phyloP scores from a whole-genome alignment of 371 early-diverging fungal species.

The Apophysomyces trapeziformis region DNA sequence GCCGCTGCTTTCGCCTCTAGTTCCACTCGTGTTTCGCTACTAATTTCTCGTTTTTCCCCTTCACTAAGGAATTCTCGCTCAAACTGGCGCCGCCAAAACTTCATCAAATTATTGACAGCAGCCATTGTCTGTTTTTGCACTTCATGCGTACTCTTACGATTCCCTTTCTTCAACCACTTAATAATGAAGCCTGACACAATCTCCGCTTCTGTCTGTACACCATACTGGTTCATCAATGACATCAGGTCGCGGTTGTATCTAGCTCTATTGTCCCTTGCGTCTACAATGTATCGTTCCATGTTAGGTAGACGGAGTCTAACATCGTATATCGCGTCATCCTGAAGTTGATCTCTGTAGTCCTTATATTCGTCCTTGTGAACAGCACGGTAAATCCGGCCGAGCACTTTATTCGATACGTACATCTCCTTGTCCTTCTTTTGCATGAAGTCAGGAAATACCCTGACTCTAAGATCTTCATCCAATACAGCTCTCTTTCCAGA shows the following conservation, averaged over 20 bases:
- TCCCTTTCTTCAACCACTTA: slow-evolving; percentile 40
- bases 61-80: slow-evolving; percentile 49
- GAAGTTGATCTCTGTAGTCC: slow-evolving; percentile 31
- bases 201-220: slow-evolving; percentile 59
- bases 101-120: slow-evolving; percentile 42
- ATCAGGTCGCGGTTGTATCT: slow-evolving; percentile 59
- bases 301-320: slow-evolving; percentile 52
- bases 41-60: slow-evolving; percentile 11
- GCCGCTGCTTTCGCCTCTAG: slow-evolving; percentile 69
- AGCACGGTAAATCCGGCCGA: slow-evolving; percentile 67
- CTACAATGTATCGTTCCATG: slow-evolving; percentile 59
- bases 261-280: slow-evolving; percentile 46
- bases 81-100: slow-evolving; percentile 43
- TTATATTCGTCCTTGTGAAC: slow-evolving; percentile 50
- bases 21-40: slow-evolving; percentile 19
- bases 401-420: slow-evolving; percentile 63
- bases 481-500: slow-evolving; percentile 51
- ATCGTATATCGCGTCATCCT: slow-evolving; percentile 41
- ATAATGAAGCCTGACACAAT: slow-evolving; percentile 50
- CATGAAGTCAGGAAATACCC: slow-evolving; percentile 83
- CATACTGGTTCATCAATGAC: slow-evolving; percentile 71
- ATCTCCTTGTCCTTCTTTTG: slow-evolving; percentile 60
- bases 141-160: slow-evolving; percentile 50
- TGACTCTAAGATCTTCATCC: slow-evolving; percentile 48
- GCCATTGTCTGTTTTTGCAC: slow-evolving; percentile 49